phyloP scores from a whole-genome alignment of 305 asterid species.

The Rubia peregrina region DNA sequence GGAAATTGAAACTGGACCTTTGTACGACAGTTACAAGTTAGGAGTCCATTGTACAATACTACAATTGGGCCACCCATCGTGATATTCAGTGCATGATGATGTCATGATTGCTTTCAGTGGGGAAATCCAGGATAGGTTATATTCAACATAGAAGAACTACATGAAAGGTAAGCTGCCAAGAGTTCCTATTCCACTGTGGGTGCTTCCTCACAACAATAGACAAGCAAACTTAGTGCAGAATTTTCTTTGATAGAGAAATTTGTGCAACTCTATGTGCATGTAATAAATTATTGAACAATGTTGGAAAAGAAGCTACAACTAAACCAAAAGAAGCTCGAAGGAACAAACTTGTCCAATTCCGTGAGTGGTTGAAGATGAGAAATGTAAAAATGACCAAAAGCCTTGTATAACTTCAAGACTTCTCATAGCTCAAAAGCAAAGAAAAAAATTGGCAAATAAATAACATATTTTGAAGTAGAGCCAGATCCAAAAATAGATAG shows the following conservation, averaged over 20 bases:
- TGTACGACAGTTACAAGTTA: not conserved
- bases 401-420: not conserved
- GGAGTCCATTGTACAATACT: not conserved
- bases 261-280: not conserved
- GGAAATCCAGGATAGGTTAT: not conserved
- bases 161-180: too few species aligned
- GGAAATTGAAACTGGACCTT: not conserved
- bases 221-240: not conserved
- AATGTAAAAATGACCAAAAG: not conserved
- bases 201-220: not conserved
- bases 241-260: not conserved
- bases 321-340: not conserved
- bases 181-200: not conserved
- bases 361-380: not conserved
- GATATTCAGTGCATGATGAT: not conserved
- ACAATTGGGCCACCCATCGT: not conserved
- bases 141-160: not conserved
- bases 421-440: not conserved
- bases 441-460: not conserved
- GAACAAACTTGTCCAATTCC: not conserved
- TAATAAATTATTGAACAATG: not conserved
- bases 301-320: not conserved
- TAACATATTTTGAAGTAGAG: not conserved
- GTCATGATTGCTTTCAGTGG: not conserved
- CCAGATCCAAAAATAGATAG: not conserved